Percentiles rank a stretch among this genome's conserved stretches.
Evolutionary conservation across 2,329 filamentous ascomycete species (phyloP).

Genomic region (Claviceps maximensis): DNA sequence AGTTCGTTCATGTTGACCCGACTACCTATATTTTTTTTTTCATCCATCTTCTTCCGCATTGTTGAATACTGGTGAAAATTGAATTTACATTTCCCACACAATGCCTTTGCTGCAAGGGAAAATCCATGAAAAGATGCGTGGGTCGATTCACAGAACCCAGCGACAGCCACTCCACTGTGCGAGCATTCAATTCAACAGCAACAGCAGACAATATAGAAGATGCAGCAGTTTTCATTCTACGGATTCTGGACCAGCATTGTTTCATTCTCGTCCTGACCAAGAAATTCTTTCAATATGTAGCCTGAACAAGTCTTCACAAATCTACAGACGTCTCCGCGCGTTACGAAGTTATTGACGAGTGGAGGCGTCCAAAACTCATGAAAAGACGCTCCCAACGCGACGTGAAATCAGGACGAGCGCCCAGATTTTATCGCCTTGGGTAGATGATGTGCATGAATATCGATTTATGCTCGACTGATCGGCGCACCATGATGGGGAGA

Average conservation of each 20-base stretch:
- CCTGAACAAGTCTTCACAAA: background rate
- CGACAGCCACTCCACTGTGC: background rate
- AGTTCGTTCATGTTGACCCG: background rate
- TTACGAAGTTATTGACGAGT: background rate
- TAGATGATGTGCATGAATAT: background rate
- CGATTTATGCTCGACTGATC: background rate
- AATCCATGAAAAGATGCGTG: background rate
- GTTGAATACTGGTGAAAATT: background rate
- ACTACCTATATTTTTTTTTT: background rate
- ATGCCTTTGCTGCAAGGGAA: background rate
- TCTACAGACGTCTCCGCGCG: background rate
- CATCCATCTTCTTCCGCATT: background rate
- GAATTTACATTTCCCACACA: too few species aligned
- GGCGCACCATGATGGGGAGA: background rate
- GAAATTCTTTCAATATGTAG: background rate
- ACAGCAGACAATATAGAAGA: background rate
- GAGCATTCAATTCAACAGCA: background rate
- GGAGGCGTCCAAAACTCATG: background rate
- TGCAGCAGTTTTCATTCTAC: background rate
- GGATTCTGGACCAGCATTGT: background rate
- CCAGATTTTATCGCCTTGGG: background rate
- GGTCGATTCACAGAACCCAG: background rate
- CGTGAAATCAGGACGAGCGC: background rate
- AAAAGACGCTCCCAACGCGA: background rate
- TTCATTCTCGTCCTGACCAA: background rate